Base-by-base conservation (phyloP, 768 basidiomycete genomes). In the Leccinum subgranulosum region DNA sequence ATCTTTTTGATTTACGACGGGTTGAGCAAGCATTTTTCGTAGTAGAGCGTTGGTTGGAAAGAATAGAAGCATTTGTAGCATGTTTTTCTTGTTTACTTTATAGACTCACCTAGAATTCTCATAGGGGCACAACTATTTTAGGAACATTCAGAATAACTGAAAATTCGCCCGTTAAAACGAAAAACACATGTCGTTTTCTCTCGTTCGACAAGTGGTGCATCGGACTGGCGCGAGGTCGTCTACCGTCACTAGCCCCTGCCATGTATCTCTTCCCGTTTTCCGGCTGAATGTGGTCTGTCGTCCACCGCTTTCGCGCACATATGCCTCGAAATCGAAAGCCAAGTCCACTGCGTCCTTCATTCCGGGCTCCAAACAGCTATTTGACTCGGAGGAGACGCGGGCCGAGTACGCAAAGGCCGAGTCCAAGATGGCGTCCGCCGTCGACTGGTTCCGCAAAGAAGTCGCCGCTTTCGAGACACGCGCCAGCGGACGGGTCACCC, bases 1-100 rank as follows among this genome's bases (percentile, higher is more conserved):
- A 94, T 98, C 54, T 98, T 98, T 70, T 75, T 92, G 63, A 90
- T 98, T 52, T 98, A 94, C 64, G 92, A 96, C 67, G 88, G 85
- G 31, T 75, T 96, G 64, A 81, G 74, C 61, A 75, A 72, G 56
- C 70, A 73, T 33, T 86, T 87, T 74, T 78, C 82, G 2, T 67
- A 67, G 3, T 41, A 41, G 67, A 60, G 15, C 21, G 3, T 8
- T 14, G 6, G 23, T 39, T 48, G 47, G 61, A n/a, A 19, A 25
- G 23, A 11, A 10, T 54, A 39, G 52, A 41, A 4, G 36, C 6
- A 43, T 25, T 28, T 62, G 55, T 56, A 56, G n/a, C 9, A 39
- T 21, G 15, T 39, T 39, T 39, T 39, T 33, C 12, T 33, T 39
- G 36, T 39, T 39, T 17, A 39, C 17, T 39, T n/a, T 17, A 21